phyloP scores from a whole-genome alignment of 140 eudicot genomes.

The Erigeron philadelphicus region DNA sequence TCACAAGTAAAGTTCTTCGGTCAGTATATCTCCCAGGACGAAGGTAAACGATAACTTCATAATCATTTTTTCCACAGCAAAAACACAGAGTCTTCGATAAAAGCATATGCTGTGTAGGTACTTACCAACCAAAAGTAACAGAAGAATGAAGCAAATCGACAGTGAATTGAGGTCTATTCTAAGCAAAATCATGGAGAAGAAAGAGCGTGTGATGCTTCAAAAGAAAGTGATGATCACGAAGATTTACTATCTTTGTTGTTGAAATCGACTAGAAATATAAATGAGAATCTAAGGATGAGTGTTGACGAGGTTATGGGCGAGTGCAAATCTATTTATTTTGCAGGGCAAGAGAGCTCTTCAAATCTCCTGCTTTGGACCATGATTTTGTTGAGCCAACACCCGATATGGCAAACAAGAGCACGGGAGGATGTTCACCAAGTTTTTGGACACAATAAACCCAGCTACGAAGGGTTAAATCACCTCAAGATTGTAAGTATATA shows the following conservation, averaged over 20 bases:
- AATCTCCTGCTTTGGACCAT: slow-evolving; percentile 57
- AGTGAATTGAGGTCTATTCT: slow-evolving; percentile 34
- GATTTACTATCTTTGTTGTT: slow-evolving; percentile 43
- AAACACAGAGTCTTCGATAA: background rate
- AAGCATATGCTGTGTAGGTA: slow-evolving; percentile 31
- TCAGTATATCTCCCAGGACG: slow-evolving; percentile 56
- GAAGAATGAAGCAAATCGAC: slow-evolving; percentile 47
- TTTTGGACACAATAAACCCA: slow-evolving; percentile 46
- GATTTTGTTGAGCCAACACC: slow-evolving; percentile 51
- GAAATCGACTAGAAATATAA: slow-evolving; percentile 35
- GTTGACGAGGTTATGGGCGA: slow-evolving; percentile 50
- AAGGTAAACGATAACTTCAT: slow-evolving; percentile 33
- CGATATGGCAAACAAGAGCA: slow-evolving; percentile 51
- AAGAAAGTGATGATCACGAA: slow-evolving; percentile 29
- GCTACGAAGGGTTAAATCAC: slow-evolving; percentile 44
- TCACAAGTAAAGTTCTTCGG: slow-evolving; percentile 40
- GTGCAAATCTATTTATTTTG: slow-evolving; percentile 68
- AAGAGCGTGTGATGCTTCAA: slow-evolving; percentile 26
- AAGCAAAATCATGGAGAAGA: slow-evolving; percentile 34
- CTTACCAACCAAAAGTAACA: slow-evolving; percentile 59
- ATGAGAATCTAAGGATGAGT: slow-evolving; percentile 33
- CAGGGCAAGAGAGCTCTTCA: slow-evolving; percentile 72
- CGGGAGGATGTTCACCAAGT: slow-evolving; percentile 47
- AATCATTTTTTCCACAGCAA: background rate
- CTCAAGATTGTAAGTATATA: slow-evolving; percentile 57